Evolutionary conservation across 257 asterid genomes (phyloP).

Genomic region (Nicotiana attenuata): DNA sequence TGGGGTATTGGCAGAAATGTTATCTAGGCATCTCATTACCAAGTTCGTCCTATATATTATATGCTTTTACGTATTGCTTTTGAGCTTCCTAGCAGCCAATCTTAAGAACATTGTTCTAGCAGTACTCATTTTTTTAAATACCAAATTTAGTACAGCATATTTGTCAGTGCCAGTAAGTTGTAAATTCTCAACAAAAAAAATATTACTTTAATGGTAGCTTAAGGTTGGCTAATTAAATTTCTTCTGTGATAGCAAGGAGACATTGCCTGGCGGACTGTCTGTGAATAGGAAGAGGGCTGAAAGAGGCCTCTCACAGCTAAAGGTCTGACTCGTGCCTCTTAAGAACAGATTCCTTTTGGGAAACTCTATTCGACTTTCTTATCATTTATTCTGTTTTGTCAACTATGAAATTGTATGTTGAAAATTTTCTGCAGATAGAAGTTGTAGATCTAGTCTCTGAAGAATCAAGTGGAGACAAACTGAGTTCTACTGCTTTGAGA

Average conservation of each 20-base stretch:
- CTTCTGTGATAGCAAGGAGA: slow-evolving; percentile 68
- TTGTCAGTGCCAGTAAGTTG: not conserved
- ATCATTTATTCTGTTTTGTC: not conserved
- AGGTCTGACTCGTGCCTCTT: slow-evolving; percentile 30
- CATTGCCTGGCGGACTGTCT: slow-evolving; percentile 72
- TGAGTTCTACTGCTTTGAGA: slow-evolving; percentile 77
- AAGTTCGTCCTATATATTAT: not conserved
- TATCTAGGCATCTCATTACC: not conserved
- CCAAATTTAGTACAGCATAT: not conserved
- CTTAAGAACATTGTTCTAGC: not conserved
- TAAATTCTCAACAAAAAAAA: not conserved
- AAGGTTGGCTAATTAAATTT: slow-evolving; percentile 16
- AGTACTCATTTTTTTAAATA: not conserved
- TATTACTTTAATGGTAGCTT: not conserved
- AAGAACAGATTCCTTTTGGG: not conserved
- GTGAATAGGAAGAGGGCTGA: slow-evolving; percentile 83
- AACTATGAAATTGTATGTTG: not conserved
- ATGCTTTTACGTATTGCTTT: not conserved
- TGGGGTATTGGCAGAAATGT: not conserved
- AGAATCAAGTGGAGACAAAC: slow-evolving; percentile 58
- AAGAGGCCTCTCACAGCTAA: slow-evolving; percentile 62
- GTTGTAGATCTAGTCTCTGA: slow-evolving; percentile 75
- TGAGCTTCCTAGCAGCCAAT: not conserved
- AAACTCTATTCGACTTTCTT: not conserved
- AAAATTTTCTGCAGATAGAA: slow-evolving; percentile 50